Evolutionary conservation across 1,139 yeast species (phyloP).

Genomic region (Pneumocystis jirovecii): DNA sequence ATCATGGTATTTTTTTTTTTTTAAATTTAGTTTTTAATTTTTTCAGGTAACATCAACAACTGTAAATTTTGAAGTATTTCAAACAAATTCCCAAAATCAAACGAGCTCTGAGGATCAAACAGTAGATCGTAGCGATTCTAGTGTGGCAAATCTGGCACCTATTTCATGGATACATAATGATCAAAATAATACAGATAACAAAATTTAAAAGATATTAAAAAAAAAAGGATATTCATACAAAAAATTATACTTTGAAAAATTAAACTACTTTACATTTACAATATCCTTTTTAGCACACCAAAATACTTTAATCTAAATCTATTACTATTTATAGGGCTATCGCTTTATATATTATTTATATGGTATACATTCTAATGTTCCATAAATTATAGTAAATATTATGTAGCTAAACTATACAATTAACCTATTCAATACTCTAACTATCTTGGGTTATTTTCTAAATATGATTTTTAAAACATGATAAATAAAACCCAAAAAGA

Average conservation of each 20-base stretch:
- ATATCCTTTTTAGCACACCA: neutral
- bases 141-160: neutral
- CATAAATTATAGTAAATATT: neutral
- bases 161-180: neutral
- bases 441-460: neutral
- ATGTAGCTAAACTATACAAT: neutral
- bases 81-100: neutral
- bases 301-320: neutral
- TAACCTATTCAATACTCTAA: neutral
- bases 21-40: neutral
- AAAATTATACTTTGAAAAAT: neutral
- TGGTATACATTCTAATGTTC: neutral
- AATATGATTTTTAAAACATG: neutral
- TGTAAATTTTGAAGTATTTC: neutral
- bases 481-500: neutral
- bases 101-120: neutral
- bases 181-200: neutral
- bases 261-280: neutral
- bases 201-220: neutral
- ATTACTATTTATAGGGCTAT: neutral
- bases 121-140: neutral
- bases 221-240: neutral
- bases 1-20: neutral
- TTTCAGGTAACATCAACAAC: conserved; percentile 1
- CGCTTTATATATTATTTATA: neutral